Evolutionary conservation across 805 yeast genomes (phyloP), one percentile per base, ranked within the genome.

Genomic region (Starmera caribaea): DNA sequence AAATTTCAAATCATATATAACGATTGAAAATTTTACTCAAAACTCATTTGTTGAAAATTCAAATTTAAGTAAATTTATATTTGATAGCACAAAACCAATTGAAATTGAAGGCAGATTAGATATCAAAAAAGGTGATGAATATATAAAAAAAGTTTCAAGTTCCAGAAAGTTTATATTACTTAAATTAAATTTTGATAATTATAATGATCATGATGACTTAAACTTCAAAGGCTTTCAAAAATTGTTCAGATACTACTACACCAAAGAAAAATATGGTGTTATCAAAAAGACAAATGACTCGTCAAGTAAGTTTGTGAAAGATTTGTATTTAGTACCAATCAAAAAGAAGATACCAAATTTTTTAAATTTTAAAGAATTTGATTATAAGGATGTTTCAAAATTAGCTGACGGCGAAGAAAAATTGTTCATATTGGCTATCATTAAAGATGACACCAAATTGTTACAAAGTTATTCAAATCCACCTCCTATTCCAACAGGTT

Each of bases 91-190:
- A 15, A 38, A 51, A 33, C 47, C 58, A 30, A 57, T 78, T 46
- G 61, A 62, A 27, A 59, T 84, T 35, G 79, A 75, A 43, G 95
- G 95, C 3, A 66, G 87, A 40, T 63, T 86, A 35, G 78, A 74
- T 49, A 51, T 63, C 4, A 40, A 45, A 6, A 65, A 60, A 38
- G 94, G 87, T 1, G 75, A 71, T 39, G 62, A 61, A 11, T 85
- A 85, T 51, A 57, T 85, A 44, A 46, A 54, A 24, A 68, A 70
- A 45, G 65, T 76, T 15, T 49, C 63, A 1, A 48, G 56, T 8
- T 60, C 79, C 2, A 65, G 84, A 48, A 77, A 77, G 51, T 50
- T 84, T 16, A 71, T 67, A 15, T 47, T 81, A 15, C 62, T 74
- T 30, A 70, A 73, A 42, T 31, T 59, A 28, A 45, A 47, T 7